A percentile compares a stretch with the other conserved stretches of the same genome.
phyloP scores from a whole-genome alignment of 2,329 filamentous ascomycete species.

The Botrytis deweyae region DNA sequence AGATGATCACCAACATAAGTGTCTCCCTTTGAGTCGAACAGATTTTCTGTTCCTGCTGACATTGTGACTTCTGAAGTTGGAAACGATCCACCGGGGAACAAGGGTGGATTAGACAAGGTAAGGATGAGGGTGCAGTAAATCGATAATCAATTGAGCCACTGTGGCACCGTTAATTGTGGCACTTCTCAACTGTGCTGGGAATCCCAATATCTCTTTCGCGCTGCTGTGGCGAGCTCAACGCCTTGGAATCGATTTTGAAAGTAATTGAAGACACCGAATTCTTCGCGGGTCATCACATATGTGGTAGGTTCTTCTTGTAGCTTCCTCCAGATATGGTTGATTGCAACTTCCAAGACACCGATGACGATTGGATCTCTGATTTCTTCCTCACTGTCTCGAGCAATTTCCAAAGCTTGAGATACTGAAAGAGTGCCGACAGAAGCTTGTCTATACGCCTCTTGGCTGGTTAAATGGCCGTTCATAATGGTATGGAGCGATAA shows the following conservation, averaged over 20 bases:
- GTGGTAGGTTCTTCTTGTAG: constrained; percentile 61
- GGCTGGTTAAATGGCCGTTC: constrained; percentile 26
- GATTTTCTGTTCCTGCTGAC: not conserved
- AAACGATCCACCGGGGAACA: not conserved
- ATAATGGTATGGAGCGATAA: constrained; percentile 29
- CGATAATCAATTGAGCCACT: constrained; percentile 13
- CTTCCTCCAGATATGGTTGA: constrained; percentile 65
- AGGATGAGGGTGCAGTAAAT: not conserved
- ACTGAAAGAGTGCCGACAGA: constrained; percentile 42
- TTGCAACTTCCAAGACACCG: constrained; percentile 63
- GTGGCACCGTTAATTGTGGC: constrained; percentile 1
- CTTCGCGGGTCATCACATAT: constrained; percentile 74
- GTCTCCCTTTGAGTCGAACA: not conserved
- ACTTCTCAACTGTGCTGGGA: constrained; percentile 31
- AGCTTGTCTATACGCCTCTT: constrained; percentile 22
- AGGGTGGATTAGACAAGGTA: not conserved
- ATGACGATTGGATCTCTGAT: constrained; percentile 61
- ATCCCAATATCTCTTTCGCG: constrained; percentile 55
- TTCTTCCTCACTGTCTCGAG: constrained; percentile 69
- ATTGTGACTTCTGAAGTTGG: not conserved
- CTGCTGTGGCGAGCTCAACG: constrained; percentile 48
- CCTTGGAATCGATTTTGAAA: constrained; percentile 67
- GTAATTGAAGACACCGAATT: constrained; percentile 87
- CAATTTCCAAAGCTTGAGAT: constrained; percentile 70
- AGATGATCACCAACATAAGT: not conserved